Evolutionary conservation across 371 early-diverging fungal genomes (phyloP), one percentile per base, ranked within the genome.

Genomic region (Apophysomyces sp.): DNA sequence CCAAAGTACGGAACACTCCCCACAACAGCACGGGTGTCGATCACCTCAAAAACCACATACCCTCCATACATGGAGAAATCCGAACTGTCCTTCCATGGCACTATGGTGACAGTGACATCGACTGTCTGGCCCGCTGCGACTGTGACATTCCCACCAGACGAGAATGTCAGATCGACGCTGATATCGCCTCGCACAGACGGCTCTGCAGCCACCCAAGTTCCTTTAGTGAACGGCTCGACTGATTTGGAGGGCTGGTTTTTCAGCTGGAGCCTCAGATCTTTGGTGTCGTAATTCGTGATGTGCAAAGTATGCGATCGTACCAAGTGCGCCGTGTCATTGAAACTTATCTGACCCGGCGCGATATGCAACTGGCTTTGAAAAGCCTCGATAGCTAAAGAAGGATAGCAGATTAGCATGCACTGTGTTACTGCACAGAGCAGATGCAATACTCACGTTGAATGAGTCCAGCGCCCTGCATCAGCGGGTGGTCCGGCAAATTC

Each of bases 401-500:
- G 27, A 37, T 15, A 49, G 5, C 18, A 40, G 34, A n/a, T 52
- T 52, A 51, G 11, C 2, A 18, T 21, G 29, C 2, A 3, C n/a
- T n/a, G n/a, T n/a, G n/a, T n/a, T n/a, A n/a, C n/a, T n/a, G n/a
- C n/a, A n/a, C n/a, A n/a, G n/a, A 37, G 37, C 13, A 51, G 3
- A 41, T 13, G 8, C 9, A n/a, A 15, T 16, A 57, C 65, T 65
- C 63, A 74, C 78, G 73, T 71, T 92, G 82, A 40, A 94, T 73
- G 13, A 94, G 71, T 18, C 95, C 95, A 37, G 90, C 83, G n/a
- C 95, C 95, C 73, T 92, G 89, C 6, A 67, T 51, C 13, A 76
- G 62, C 11, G 80, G 76, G 60, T 83, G 72, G 15, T 80, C 62
- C 55, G 69, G 76, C 7, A 21, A 9, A 8, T 24, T 60, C 32